These are phyloP conservation scores for Candida sonorensis DNA, from an alignment of 805 yeast species.

Conservation along the genomic window DNA sequence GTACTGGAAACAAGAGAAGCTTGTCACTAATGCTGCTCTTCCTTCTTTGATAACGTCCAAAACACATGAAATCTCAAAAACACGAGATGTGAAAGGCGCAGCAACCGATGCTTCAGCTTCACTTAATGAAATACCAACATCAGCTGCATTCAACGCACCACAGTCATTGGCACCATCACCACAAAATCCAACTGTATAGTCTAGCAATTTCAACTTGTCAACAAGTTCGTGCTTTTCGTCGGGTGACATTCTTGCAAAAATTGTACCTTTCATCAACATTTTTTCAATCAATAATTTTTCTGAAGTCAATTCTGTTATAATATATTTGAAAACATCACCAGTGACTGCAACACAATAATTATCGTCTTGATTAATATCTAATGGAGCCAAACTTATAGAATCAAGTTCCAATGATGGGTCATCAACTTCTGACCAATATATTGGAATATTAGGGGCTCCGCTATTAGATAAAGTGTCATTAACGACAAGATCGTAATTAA, in stretches of 20 bases:
- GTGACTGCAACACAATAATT: conserved; percentile 75
- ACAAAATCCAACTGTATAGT: conserved; percentile 93
- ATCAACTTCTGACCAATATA: conserved; percentile 66
- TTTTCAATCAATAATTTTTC: conserved; percentile 35
- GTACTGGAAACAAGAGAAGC: conserved; percentile 94
- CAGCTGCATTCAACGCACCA: conserved; percentile 97
- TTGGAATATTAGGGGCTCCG: no score
- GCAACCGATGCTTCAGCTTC: conserved; percentile 99
- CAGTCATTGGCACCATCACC: conserved; percentile 99
- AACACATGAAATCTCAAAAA: conserved; percentile 90
- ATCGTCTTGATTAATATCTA: conserved; percentile 23
- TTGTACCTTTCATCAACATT: conserved; percentile 63
- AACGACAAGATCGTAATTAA: conserved; percentile 29
- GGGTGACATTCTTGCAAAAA: conserved; percentile 97
- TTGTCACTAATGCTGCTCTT: conserved; percentile 87
- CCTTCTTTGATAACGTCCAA: conserved; percentile 90
- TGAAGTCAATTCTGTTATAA: conserved; percentile 51
- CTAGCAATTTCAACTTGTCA: conserved; percentile 73
- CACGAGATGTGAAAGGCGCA: conserved; percentile 91
- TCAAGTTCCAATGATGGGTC: conserved; percentile 54
- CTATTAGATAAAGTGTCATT: conserved; percentile 2
- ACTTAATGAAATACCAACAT: conserved; percentile 90
- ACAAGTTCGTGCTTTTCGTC: conserved; percentile 97
- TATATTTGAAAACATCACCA: conserved; percentile 82
- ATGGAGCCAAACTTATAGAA: conserved; percentile 51